Conservation (phyloP, 2,329 filamentous ascomycete genomes). For the Chrysoporthe cubensis region DNA sequence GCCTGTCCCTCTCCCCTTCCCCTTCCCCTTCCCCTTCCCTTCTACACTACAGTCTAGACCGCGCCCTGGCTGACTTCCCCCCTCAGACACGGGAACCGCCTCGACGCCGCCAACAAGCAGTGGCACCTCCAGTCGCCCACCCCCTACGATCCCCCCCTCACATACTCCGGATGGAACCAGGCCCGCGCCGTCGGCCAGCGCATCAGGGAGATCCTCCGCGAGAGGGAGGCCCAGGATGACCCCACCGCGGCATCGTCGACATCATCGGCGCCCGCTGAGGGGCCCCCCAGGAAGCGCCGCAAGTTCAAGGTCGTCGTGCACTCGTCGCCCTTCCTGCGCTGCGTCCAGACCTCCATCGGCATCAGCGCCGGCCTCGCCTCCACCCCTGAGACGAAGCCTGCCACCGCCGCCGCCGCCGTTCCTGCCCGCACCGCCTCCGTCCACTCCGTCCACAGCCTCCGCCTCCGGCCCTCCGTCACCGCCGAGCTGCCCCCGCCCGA, state of each 20-base stretch:
- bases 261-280: constrained; percentile 20
- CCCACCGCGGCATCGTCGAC: constrained; percentile 29
- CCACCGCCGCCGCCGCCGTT: constrained; percentile 2
- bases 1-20: too few relatives aligned
- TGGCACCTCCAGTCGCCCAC: constrained; percentile 94
- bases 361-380: constrained; percentile 84
- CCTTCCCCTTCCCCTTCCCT: neutral
- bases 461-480: constrained; percentile 29
- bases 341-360: constrained; percentile 87
- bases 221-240: constrained; percentile 51
- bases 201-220: constrained; percentile 74
- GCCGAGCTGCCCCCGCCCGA: constrained; percentile 29
- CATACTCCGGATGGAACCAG: constrained; percentile 92
- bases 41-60: neutral
- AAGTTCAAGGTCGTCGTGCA: constrained; percentile 83
- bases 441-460: constrained; percentile 26
- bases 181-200: constrained; percentile 78
- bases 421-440: constrained; percentile 28
- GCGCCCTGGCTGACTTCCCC: neutral
- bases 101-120: constrained; percentile 91
- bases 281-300: constrained; percentile 45
- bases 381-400: constrained; percentile 36
- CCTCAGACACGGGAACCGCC: constrained; percentile 85
- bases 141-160: constrained; percentile 93
- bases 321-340: constrained; percentile 90